Conservation (phyloP, 2,329 filamentous ascomycete species). For the Exserohilum rostratum region DNA sequence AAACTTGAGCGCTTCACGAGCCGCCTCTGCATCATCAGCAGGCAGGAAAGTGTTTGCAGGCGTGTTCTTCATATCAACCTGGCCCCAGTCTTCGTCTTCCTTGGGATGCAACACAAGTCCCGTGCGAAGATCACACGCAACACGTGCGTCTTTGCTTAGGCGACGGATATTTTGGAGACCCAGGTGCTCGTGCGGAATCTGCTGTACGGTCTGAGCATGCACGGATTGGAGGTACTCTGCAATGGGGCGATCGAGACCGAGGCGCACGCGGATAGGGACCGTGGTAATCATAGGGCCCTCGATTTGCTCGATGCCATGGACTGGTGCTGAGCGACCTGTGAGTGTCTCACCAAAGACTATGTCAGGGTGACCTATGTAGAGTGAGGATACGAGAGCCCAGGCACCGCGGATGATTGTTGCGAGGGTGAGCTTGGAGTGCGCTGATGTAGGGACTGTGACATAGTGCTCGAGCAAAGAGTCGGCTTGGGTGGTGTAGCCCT, state of each 20-base stretch:
- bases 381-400: constrained; percentile 64
- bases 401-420: constrained; percentile 63
- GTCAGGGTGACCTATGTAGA: constrained; percentile 59
- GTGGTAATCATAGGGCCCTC: constrained; percentile 68
- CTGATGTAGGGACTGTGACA: constrained; percentile 41
- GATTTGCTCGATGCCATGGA: constrained; percentile 59
- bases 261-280: constrained; percentile 60
- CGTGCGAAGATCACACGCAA: constrained; percentile 45
- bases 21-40: constrained; percentile 62
- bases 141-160: constrained; percentile 41
- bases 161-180: constrained; percentile 65
- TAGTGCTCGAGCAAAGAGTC: constrained; percentile 61
- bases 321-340: constrained; percentile 59
- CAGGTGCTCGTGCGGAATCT: constrained; percentile 69
- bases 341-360: constrained; percentile 67
- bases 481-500: constrained; percentile 54
- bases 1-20: constrained; percentile 64
- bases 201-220: constrained; percentile 61
- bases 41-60: constrained; percentile 62
- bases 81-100: constrained; percentile 32
- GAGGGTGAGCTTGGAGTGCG: constrained; percentile 52
- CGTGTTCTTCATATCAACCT: constrained; percentile 21
- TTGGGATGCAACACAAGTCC: constrained; percentile 49
- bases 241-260: constrained; percentile 53
- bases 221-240: constrained; percentile 62